Conservation (phyloP, 1,284 basidiomycete genomes). For the Athelia sp. region DNA sequence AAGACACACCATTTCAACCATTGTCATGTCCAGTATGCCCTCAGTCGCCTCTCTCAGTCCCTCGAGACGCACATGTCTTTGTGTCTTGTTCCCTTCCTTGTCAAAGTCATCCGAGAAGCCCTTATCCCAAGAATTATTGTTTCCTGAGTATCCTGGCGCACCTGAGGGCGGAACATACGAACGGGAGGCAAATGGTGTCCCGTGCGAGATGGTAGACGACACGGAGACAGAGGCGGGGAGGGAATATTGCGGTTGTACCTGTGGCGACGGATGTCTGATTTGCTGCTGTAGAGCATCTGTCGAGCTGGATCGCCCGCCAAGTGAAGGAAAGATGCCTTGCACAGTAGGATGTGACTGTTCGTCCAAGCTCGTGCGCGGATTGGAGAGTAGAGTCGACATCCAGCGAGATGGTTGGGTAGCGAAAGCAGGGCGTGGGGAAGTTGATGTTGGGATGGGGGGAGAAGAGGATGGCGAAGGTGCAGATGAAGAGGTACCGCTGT, state of each 20-base stretch:
- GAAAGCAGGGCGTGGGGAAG: not conserved
- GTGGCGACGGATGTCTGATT: not conserved
- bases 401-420: not conserved
- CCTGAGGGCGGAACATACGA: not conserved
- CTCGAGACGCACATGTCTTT: conserved; percentile 37
- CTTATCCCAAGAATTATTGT: conserved; percentile 28
- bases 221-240: not conserved
- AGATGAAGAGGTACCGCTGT: not conserved
- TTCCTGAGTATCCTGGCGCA: not conserved
- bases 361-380: not conserved
- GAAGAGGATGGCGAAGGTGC: not conserved
- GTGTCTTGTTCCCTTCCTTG: conserved; percentile 27
- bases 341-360: not conserved
- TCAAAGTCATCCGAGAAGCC: conserved; percentile 26
- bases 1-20: conserved; percentile 57
- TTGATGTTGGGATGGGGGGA: not conserved
- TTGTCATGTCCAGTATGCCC: conserved; percentile 43
- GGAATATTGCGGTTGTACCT: not conserved
- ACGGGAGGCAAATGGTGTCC: conserved; percentile 1
- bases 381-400: not conserved
- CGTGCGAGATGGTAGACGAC: not conserved
- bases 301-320: not conserved
- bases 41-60: conserved; percentile 53
- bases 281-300: not conserved
- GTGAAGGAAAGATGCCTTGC: not conserved